These are phyloP conservation scores for Fusarium marasasianum DNA, from an alignment of 2,329 filamentous ascomycete species.

Conservation along the genomic window DNA sequence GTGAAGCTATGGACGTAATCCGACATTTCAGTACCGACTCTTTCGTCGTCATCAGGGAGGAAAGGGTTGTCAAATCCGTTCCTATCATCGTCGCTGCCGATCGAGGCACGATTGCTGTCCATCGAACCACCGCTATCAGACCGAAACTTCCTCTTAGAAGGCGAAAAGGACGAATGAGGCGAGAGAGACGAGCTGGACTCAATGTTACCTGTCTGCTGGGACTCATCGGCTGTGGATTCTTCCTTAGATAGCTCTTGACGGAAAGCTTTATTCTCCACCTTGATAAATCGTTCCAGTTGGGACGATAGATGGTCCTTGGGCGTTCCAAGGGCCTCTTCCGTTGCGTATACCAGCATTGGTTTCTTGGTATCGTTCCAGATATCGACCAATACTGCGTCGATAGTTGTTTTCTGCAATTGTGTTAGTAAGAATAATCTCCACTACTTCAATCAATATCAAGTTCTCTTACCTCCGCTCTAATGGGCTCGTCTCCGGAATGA, in stretches of 20 bases:
- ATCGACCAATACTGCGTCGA: conserved; percentile 56
- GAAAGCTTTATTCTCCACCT: conserved; percentile 63
- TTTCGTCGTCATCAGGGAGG: conserved; percentile 41
- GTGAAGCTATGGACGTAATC: conserved; percentile 27
- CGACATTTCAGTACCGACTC: conserved; percentile 40
- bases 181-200: conserved; percentile 50
- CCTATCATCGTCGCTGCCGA: conserved; percentile 54
- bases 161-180: conserved; percentile 48
- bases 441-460: background rate
- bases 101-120: conserved; percentile 56
- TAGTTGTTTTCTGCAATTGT: conserved; percentile 55
- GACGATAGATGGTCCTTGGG: conserved; percentile 50
- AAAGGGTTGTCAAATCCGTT: conserved; percentile 47
- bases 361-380: conserved; percentile 60
- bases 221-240: conserved; percentile 36
- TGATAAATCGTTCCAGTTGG: conserved; percentile 56
- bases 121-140: conserved; percentile 58
- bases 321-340: conserved; percentile 48
- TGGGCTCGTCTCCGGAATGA: conserved; percentile 50
- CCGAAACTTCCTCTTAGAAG: conserved; percentile 58
- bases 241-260: conserved; percentile 59
- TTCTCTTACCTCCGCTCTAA: conserved; percentile 58
- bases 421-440: conserved; percentile 18
- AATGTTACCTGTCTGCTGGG: conserved; percentile 35
- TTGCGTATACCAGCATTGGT: conserved; percentile 63